Percentiles rank a stretch among this genome's conserved stretches.
Evolutionary conservation across 2,329 filamentous ascomycete species (phyloP).

Genomic region (Ceratocystis lukuohia): DNA sequence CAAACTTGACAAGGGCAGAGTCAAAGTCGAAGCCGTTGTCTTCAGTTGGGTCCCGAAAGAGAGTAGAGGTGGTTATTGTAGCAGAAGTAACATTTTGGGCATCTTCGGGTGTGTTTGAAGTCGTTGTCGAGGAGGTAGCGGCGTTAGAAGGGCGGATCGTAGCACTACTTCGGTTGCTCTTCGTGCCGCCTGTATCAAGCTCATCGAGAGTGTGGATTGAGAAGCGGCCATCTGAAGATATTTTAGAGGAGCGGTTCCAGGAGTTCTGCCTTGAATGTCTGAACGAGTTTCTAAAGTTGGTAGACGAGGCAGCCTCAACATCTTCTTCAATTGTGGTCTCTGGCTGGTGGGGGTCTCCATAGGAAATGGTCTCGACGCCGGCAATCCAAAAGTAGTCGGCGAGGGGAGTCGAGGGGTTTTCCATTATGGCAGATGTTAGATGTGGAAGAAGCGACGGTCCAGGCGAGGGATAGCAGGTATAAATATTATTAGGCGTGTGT

Average conservation of each 20-base stretch:
- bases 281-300: conserved; percentile 30
- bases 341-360: conserved; percentile 39
- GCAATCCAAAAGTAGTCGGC: conserved; percentile 68
- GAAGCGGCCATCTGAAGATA: conserved; percentile 35
- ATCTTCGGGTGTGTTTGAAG: conserved; percentile 14
- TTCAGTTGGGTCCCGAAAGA: conserved; percentile 27
- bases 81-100: conserved; percentile 12
- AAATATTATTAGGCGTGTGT: not conserved
- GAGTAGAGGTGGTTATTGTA: conserved; percentile 22
- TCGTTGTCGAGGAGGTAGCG: conserved; percentile 19
- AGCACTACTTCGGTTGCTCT: conserved; percentile 52
- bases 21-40: conserved; percentile 74
- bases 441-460: not conserved
- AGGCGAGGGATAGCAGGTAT: not conserved
- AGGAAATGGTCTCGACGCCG: conserved; percentile 53
- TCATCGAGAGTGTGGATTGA: conserved; percentile 47
- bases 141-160: conserved; percentile 41
- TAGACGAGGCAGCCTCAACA: conserved; percentile 33
- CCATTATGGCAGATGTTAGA: conserved; percentile 31
- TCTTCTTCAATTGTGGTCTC: conserved; percentile 47
- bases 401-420: conserved; percentile 48
- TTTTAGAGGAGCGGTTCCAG: conserved; percentile 43
- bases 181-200: conserved; percentile 39
- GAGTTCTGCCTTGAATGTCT: conserved; percentile 51
- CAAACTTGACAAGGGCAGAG: conserved; percentile 82